Evolutionary conservation across 2,329 filamentous ascomycete species (phyloP).

Genomic region (Coniella lustricola): DNA sequence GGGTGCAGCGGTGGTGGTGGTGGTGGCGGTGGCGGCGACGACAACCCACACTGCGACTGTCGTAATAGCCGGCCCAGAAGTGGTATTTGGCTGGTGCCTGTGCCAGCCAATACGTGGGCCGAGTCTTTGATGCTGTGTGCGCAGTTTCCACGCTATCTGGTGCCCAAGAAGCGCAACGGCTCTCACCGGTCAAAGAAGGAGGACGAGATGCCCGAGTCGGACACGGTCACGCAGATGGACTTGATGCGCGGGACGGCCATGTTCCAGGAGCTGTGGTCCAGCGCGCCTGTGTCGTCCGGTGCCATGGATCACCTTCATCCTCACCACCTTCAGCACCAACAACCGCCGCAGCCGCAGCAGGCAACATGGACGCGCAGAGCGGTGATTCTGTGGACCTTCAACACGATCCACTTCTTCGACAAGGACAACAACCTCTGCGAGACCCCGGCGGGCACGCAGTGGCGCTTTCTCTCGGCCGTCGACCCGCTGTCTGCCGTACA

Average conservation of each 20-base stretch:
- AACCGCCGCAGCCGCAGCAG: too few relatives aligned
- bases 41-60: slow-evolving; percentile 44
- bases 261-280: slow-evolving; percentile 60
- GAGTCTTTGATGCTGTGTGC: slow-evolving; percentile 51
- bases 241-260: slow-evolving; percentile 56
- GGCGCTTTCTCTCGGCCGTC: slow-evolving; percentile 56
- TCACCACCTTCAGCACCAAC: too few relatives aligned
- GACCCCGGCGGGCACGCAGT: slow-evolving; percentile 48
- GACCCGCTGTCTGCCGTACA: slow-evolving; percentile 54
- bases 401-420: slow-evolving; percentile 39
- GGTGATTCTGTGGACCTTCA: slow-evolving; percentile 59
- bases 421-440: slow-evolving; percentile 37
- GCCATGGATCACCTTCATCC: slow-evolving; percentile 3
- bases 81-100: slow-evolving; percentile 45
- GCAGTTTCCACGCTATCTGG: slow-evolving; percentile 38
- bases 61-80: slow-evolving; percentile 34
- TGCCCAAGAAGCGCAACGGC: slow-evolving; percentile 15
- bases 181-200: slow-evolving; percentile 17
- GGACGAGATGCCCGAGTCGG: slow-evolving; percentile 21
- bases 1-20: slow-evolving; percentile 39
- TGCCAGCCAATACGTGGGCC: slow-evolving; percentile 52
- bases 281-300: slow-evolving; percentile 33
- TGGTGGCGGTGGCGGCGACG: slow-evolving; percentile 47
- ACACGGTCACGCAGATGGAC: slow-evolving; percentile 40
- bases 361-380: slow-evolving; percentile 48